A percentile compares a stretch with the other conserved stretches of the same genome.
phyloP scores from a whole-genome alignment of 345 rosid species.

The Chamaenerion angustifolium region DNA sequence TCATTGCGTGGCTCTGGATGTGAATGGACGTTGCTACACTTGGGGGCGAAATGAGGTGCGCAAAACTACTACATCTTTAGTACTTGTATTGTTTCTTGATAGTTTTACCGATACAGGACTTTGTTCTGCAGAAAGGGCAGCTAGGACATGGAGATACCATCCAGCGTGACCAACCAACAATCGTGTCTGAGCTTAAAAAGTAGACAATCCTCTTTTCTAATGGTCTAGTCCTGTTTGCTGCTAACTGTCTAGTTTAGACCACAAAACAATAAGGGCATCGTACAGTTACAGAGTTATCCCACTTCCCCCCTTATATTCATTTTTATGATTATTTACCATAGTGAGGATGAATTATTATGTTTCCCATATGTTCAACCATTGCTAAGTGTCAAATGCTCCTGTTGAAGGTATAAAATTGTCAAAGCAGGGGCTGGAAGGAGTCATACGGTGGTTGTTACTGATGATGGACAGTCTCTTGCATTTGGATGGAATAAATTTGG shows the following conservation, averaged over 20 bases:
- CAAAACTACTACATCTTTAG: conserved; percentile 1
- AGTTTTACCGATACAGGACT: conserved; percentile 9
- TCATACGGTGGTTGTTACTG: conserved; percentile 75
- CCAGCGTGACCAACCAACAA: conserved; percentile 84
- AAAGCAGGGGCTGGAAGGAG: conserved; percentile 67
- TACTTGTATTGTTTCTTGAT: neutral
- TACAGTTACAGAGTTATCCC: no score
- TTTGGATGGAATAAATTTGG: conserved; percentile 99
- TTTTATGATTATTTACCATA: neutral
- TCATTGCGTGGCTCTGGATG: conserved; percentile 95
- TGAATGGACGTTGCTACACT: conserved; percentile 88
- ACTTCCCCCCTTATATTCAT: no score
- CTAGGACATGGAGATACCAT: conserved; percentile 90
- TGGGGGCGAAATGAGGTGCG: conserved; percentile 97
- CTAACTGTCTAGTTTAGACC: no score
- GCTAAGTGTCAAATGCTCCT: conserved; percentile 1
- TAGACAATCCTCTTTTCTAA: conserved; percentile 16
- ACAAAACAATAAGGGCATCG: no score
- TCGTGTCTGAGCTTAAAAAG: conserved; percentile 86
- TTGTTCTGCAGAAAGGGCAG: conserved; percentile 67
- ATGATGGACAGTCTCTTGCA: conserved; percentile 62
- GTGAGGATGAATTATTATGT: neutral
- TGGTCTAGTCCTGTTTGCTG: neutral
- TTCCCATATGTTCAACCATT: neutral
- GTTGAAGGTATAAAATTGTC: conserved; percentile 54